Evolutionary conservation across 208 protist genomes (phyloP).

Genomic region (Strigomonas culicis): DNA sequence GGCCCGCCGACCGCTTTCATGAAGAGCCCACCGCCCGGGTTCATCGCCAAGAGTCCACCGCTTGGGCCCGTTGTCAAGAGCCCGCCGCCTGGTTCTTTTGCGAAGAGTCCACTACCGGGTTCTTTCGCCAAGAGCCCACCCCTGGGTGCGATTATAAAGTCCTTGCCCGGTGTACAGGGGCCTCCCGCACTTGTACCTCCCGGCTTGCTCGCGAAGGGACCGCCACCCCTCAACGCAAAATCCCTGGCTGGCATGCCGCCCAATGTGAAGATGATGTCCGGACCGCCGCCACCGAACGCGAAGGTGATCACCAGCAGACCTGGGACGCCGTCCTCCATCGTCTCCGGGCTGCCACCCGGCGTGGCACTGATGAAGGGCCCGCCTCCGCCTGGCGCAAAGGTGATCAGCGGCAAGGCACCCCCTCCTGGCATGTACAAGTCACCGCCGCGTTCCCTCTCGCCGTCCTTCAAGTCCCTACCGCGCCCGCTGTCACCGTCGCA

Average conservation of each 20-base stretch:
- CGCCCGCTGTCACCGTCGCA: no score
- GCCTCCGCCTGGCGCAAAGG: constrained; percentile 29
- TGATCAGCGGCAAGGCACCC: constrained; percentile 28
- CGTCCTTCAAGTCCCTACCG: no score
- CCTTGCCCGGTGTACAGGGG: no score
- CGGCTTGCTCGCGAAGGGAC: constrained; percentile 18
- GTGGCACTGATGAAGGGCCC: constrained; percentile 39
- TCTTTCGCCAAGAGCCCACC: no score
- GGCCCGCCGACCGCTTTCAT: neutral
- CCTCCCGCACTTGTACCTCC: constrained; percentile 9
- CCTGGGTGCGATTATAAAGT: no score
- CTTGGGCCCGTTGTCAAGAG: no score
- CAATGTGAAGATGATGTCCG: constrained; percentile 40
- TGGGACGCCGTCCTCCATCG: constrained; percentile 8
- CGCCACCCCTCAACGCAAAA: constrained; percentile 9
- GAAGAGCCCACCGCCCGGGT: no score
- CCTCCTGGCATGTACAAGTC: constrained; percentile 24
- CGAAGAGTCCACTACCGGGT: no score
- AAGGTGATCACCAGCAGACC: constrained; percentile 17
- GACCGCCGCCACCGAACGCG: constrained; percentile 33
- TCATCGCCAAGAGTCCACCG: no score
- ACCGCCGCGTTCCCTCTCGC: constrained; percentile 21
- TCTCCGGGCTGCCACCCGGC: constrained; percentile 22
- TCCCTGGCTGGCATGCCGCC: constrained; percentile 10
- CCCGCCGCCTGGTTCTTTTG: no score